These are phyloP conservation scores for Calonectria naviculata DNA, from an alignment of 2,329 filamentous ascomycete species.

Conservation along the genomic window DNA sequence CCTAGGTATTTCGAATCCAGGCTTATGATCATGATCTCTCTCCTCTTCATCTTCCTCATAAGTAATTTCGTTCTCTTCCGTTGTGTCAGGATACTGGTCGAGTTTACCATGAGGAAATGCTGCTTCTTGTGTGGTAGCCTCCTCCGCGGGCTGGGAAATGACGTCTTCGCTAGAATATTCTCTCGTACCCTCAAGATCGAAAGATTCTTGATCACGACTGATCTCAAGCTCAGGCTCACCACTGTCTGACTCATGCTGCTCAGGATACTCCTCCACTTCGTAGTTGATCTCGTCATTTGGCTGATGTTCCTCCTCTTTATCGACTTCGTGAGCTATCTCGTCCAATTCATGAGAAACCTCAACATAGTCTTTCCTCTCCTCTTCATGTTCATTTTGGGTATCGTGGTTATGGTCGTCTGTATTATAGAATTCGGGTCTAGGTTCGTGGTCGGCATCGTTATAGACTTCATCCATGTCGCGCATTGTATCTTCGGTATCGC, in stretches of 20 bases:
- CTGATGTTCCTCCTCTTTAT: constrained; percentile 25
- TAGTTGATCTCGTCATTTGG: constrained; percentile 45
- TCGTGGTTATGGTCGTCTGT: constrained; percentile 11
- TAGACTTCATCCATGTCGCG: constrained; percentile 19
- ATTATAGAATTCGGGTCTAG: constrained; percentile 21
- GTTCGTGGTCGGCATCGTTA: constrained; percentile 17
- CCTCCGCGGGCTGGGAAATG: background rate
- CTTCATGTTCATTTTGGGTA: background rate
- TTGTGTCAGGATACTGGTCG: background rate
- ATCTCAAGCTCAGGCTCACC: constrained; percentile 15
- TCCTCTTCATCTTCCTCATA: constrained; percentile 34
- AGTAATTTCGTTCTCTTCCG: constrained; percentile 28
- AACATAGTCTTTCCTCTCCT: constrained; percentile 9
- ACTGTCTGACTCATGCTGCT: constrained; percentile 21
- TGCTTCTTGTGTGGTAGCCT: background rate
- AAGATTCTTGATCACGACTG: constrained; percentile 11
- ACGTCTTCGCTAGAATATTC: background rate
- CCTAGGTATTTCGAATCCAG: background rate
- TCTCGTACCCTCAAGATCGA: background rate
- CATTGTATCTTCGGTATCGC: constrained; percentile 18
- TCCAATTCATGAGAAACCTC: constrained; percentile 18
- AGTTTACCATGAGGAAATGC: constrained; percentile 7
- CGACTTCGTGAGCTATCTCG: background rate
- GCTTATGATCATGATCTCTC: background rate
- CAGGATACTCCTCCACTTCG: constrained; percentile 38